Conservation (phyloP, 768 basidiomycete genomes). For the Calocybe gangraenosa region DNA sequence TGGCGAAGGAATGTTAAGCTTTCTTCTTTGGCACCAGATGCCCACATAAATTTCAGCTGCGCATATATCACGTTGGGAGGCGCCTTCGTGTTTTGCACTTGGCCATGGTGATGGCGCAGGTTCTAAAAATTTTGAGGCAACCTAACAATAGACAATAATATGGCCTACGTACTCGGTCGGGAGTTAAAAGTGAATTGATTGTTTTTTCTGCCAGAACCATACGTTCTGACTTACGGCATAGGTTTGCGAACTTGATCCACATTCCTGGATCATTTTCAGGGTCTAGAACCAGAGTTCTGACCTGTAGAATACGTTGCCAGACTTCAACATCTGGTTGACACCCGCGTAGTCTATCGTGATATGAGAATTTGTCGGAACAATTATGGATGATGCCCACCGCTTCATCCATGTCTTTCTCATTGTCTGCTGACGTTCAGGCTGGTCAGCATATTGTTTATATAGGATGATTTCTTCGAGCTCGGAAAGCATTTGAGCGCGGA, state of each 20-base stretch:
- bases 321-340: conserved; percentile 99
- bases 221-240: conserved; percentile 92
- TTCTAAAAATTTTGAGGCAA: conserved; percentile 19
- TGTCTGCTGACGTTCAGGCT: conserved; percentile 85
- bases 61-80: conserved; percentile 97
- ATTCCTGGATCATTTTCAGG: conserved; percentile 94
- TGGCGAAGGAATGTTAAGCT: conserved; percentile 79
- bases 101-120: conserved; percentile 42
- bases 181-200: conserved; percentile 83
- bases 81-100: conserved; percentile 53
- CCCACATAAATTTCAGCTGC: conserved; percentile 96
- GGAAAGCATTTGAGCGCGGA: conserved; percentile 97
- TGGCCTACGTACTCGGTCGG: conserved; percentile 49
- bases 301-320: conserved; percentile 97
- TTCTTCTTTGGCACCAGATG: conserved; percentile 70
- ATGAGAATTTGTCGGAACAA: conserved; percentile 1
- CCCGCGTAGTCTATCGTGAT: conserved; percentile 89
- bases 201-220: conserved; percentile 97
- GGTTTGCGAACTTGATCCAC: conserved; percentile 99
- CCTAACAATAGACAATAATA: neutral
- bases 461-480: conserved; percentile 97
- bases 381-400: conserved; percentile 45
- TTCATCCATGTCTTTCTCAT: conserved; percentile 98
- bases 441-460: conserved; percentile 92
- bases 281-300: conserved; percentile 87